A percentile compares a stretch with the other conserved stretches of the same genome.
Evolutionary conservation across 495 filamentous ascomycete species (phyloP).

Genomic region (Aspergillus panamensis): DNA sequence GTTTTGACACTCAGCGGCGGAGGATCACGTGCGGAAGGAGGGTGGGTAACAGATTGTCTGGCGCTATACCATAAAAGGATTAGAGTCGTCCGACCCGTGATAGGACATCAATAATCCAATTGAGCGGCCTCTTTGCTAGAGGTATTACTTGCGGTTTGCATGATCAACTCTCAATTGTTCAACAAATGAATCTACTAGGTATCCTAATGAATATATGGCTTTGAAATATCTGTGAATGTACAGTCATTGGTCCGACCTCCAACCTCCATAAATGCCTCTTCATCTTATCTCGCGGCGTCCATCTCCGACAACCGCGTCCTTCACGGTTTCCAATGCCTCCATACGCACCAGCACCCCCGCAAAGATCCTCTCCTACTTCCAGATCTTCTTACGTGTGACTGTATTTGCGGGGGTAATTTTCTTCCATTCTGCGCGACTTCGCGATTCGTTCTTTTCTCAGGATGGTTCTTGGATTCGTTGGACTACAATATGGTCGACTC

Average conservation of each 20-base stretch:
- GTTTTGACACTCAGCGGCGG: slow-evolving; percentile 5
- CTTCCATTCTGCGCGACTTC: slow-evolving; percentile 38
- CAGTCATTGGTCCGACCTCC: neutral
- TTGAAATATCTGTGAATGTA: neutral
- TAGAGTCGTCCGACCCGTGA: slow-evolving; percentile 14
- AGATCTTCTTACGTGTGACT: slow-evolving; percentile 49
- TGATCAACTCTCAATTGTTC: no score
- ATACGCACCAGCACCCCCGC: slow-evolving; percentile 53
- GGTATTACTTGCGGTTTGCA: no score
- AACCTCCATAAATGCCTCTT: slow-evolving; percentile 32
- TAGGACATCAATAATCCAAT: neutral
- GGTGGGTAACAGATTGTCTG: neutral
- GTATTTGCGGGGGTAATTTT: slow-evolving; percentile 41
- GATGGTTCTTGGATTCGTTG: slow-evolving; percentile 27
- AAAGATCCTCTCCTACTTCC: slow-evolving; percentile 48
- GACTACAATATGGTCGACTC: slow-evolving; percentile 35
- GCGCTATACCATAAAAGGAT: slow-evolving; percentile 17
- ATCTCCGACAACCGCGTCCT: slow-evolving; percentile 81
- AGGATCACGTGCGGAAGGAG: slow-evolving; percentile 5
- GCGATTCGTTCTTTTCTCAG: slow-evolving; percentile 25
- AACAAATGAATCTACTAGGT: no score
- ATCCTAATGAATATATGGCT: neutral
- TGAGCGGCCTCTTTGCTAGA: slow-evolving; percentile 3
- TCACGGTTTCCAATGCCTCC: slow-evolving; percentile 73
- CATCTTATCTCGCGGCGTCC: slow-evolving; percentile 66